phyloP scores from a whole-genome alignment of 1,284 basidiomycete genomes.

The Vanrija pseudolonga region DNA sequence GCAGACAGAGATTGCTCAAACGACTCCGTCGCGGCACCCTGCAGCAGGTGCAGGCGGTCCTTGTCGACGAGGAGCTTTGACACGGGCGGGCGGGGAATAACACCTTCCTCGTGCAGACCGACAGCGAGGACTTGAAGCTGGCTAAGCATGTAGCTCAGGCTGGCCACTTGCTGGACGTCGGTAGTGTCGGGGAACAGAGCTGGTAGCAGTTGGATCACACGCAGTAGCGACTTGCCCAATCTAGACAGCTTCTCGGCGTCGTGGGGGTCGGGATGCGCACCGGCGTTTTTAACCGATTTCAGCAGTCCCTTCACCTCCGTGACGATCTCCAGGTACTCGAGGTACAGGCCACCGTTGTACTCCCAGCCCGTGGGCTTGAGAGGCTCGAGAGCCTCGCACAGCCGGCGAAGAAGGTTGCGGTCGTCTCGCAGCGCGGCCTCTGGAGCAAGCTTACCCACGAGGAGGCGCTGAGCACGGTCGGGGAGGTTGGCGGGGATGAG shows the following conservation, averaged over 20 bases:
- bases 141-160: constrained; percentile 40
- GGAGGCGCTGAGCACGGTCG: constrained; percentile 74
- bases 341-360: constrained; percentile 60
- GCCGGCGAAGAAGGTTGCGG: constrained; percentile 62
- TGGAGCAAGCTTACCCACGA: constrained; percentile 77
- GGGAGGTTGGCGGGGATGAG: constrained; percentile 68
- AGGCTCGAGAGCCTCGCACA: constrained; percentile 67
- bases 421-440: constrained; percentile 84
- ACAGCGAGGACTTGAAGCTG: constrained; percentile 32
- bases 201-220: constrained; percentile 66
- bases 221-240: constrained; percentile 60
- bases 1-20: constrained; percentile 28
- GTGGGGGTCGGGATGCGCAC: constrained; percentile 44
- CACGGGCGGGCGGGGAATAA: constrained; percentile 32
- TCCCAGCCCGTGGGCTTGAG: constrained; percentile 69
- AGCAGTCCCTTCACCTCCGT: constrained; percentile 33
- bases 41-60: constrained; percentile 43
- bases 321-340: constrained; percentile 38
- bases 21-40: constrained; percentile 34
- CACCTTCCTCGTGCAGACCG: constrained; percentile 25
- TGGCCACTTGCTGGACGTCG: constrained; percentile 37
- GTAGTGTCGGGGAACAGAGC: constrained; percentile 53
- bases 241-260: constrained; percentile 55
- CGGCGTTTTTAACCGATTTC: constrained; percentile 20
- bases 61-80: constrained; percentile 36